Evolutionary conservation across 2,329 filamentous ascomycete genomes (phyloP).

Genomic region (Cordyceps sp.): DNA sequence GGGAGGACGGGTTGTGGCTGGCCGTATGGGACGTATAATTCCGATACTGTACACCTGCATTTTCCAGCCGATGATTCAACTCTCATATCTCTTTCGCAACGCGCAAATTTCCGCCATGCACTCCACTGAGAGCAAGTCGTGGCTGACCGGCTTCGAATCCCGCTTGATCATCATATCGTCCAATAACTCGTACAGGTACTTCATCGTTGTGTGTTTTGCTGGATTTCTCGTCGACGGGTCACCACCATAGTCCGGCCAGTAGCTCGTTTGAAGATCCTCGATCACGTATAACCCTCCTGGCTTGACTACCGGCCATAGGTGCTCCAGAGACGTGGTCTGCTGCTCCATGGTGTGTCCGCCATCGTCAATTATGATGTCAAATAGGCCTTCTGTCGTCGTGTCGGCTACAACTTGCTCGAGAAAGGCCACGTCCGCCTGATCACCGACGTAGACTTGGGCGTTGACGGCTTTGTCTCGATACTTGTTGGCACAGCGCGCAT

Average conservation of each 20-base stretch:
- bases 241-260: constrained; percentile 8
- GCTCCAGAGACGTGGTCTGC: constrained; percentile 17
- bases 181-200: constrained; percentile 11
- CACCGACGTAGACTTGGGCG: constrained; percentile 21
- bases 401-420: constrained; percentile 16
- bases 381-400: constrained; percentile 11
- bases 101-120: constrained; percentile 13
- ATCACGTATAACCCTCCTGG: constrained; percentile 18
- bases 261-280: constrained; percentile 17
- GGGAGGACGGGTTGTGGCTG: too few relatives aligned
- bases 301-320: constrained; percentile 18
- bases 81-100: constrained; percentile 9
- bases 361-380: constrained; percentile 24
- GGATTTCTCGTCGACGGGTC: constrained; percentile 7
- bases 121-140: constrained; percentile 10
- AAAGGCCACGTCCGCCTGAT: constrained; percentile 19
- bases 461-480: constrained; percentile 16
- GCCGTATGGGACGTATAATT: too few relatives aligned
- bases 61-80: too few relatives aligned
- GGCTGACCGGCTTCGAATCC: constrained; percentile 7
- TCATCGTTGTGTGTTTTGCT: constrained; percentile 10
- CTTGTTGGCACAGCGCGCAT: constrained; percentile 17
- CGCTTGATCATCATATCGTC: constrained; percentile 9
- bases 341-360: constrained; percentile 21
- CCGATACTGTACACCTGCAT: too few relatives aligned